These are phyloP conservation scores for Trametes gibbosa DNA, from an alignment of 768 basidiomycete species.

Conservation along the genomic window DNA sequence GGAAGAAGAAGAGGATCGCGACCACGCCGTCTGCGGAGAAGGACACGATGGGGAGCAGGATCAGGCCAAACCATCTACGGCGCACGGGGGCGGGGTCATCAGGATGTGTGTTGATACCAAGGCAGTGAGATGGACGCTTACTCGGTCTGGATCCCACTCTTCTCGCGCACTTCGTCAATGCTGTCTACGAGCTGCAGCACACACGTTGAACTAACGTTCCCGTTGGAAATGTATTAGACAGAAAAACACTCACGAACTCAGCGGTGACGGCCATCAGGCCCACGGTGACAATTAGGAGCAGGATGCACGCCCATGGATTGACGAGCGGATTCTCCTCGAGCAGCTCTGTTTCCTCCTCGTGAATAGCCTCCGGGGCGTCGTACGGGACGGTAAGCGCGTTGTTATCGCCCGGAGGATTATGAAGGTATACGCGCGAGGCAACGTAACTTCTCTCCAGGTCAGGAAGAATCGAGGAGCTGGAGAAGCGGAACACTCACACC, in stretches of 20 bases:
- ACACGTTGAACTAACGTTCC: background rate
- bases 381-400: slow-evolving; percentile 41
- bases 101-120: background rate
- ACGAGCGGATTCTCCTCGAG: slow-evolving; percentile 51
- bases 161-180: slow-evolving; percentile 51
- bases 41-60: slow-evolving; percentile 69
- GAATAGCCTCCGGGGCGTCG: slow-evolving; percentile 35
- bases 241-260: slow-evolving; percentile 52
- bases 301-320: slow-evolving; percentile 61
- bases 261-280: slow-evolving; percentile 66
- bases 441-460: slow-evolving; percentile 47
- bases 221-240: background rate
- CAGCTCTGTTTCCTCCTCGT: slow-evolving; percentile 37
- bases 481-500: slow-evolving; percentile 40
- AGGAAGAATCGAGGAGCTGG: too few species aligned
- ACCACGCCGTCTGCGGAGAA: slow-evolving; percentile 71
- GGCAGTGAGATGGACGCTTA: slow-evolving; percentile 27
- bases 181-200: slow-evolving; percentile 56
- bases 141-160: slow-evolving; percentile 49
- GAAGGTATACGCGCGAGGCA: slow-evolving; percentile 63
- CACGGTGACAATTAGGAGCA: slow-evolving; percentile 50
- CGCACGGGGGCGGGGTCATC: background rate
- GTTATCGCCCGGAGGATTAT: slow-evolving; percentile 65
- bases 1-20: slow-evolving; percentile 55
- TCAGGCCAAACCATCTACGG: slow-evolving; percentile 67